Evolutionary conservation across 257 asterid species (phyloP), one percentile per base, ranked within the genome.

Genomic region (Gentiana macrophylla): DNA sequence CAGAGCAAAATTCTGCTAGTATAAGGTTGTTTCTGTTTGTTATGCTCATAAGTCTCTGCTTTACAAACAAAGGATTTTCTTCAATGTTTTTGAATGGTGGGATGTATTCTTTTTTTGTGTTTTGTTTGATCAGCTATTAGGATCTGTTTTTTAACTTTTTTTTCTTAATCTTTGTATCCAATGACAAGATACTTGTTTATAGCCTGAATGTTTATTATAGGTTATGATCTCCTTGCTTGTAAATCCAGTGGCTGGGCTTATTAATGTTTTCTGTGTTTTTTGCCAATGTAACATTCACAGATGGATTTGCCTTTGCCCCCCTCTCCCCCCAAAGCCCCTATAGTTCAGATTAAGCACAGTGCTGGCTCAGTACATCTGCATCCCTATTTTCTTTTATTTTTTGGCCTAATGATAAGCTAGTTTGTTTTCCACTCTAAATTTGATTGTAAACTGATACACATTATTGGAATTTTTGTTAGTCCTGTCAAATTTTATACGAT

Each of bases 21-120:
- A 45, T 59, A 67, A 67, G 79, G 63, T 79, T 67, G 73, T 65
- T 51, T 36, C 34, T 54, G 54, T 63, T 52, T 35, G 73, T 63
- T 52, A 50, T 53, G 56, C 45, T 59, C 49, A 50, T 43, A 49
- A 68, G 64, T 37, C 55, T 73, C 60, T 38, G 64, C 55, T 55
- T 65, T 37, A 32, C 35, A 11, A 37, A 32, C 35, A 52, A 69
- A 69, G 55, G 55, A 60, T 15, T 63, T 50, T 41, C 36, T 52
- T 56, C 1, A 10, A 63, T 57, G 63, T 50, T 61, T 52, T 38
- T 55, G 60, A 54, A 47, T 58, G 43, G 8, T 37, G 53, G 32
- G 52, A 52, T 56, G 34, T 55, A 47, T 48, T 36, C 12, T 12
- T 2, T 60, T 50, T 8, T 50, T 57, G 58, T 49, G 62, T 68